A percentile compares a stretch with the other conserved stretches of the same genome.
phyloP scores from a whole-genome alignment of 2,329 filamentous ascomycete species.

The Chaetomium strumarium region DNA sequence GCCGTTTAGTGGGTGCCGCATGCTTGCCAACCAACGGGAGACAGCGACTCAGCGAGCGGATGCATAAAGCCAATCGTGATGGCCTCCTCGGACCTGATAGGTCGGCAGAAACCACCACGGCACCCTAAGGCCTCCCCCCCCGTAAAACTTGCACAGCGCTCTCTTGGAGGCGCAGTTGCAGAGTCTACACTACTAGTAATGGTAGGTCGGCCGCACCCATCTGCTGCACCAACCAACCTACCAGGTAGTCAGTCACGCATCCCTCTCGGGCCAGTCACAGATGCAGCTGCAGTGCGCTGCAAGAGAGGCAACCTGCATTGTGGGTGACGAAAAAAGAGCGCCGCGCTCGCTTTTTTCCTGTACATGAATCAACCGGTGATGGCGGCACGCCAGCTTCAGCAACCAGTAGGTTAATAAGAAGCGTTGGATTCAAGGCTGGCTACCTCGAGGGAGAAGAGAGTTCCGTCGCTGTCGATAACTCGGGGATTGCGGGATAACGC shows the following conservation, averaged over 20 bases:
- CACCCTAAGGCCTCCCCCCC: slow-evolving; percentile 15
- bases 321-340: slow-evolving; percentile 12
- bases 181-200: too few species aligned
- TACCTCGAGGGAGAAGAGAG: neutral
- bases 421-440: neutral
- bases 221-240: slow-evolving; percentile 22
- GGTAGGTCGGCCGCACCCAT: slow-evolving; percentile 22
- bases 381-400: neutral
- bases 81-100: slow-evolving; percentile 22
- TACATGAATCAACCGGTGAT: neutral
- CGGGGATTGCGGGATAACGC: slow-evolving; percentile 14
- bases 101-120: neutral
- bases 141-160: slow-evolving; percentile 17
- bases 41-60: slow-evolving; percentile 14
- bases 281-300: slow-evolving; percentile 19
- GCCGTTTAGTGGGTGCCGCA: slow-evolving; percentile 13
- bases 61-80: slow-evolving; percentile 22
- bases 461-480: slow-evolving; percentile 12
- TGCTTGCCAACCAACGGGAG: slow-evolving; percentile 20
- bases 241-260: slow-evolving; percentile 21
- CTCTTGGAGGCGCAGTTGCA: slow-evolving; percentile 15
- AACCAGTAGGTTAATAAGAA: neutral
- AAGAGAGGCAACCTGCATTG: slow-evolving; percentile 25
- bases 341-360: slow-evolving; percentile 13
- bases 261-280: slow-evolving; percentile 17